Conservation (phyloP, 768 basidiomycete genomes). For the Dioszegia hungarica region DNA sequence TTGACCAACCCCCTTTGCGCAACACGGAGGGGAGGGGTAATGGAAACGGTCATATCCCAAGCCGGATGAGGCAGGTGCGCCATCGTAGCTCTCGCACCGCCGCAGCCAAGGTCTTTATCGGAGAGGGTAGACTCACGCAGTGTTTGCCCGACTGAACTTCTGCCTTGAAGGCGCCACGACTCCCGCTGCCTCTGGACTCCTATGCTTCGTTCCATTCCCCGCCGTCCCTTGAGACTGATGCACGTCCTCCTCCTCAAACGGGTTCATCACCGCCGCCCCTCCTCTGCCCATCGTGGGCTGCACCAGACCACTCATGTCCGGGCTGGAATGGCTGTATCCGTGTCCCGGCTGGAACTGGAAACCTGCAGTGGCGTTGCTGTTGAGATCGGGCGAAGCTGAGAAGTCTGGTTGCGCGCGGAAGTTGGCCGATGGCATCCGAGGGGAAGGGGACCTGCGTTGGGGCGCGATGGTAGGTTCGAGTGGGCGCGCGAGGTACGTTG, state of each 20-base stretch:
- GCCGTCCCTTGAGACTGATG: not conserved
- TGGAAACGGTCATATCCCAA: no score
- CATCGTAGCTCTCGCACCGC: no score
- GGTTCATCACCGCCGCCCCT: conserved; percentile 11
- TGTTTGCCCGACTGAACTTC: conserved; percentile 17
- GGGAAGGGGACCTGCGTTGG: conserved; percentile 5
- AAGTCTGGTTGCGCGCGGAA: not conserved
- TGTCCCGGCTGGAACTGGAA: conserved; percentile 2
- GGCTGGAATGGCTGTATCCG: conserved; percentile 5
- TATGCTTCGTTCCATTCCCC: not conserved
- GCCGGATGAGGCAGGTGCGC: no score
- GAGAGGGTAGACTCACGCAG: conserved; percentile 15
- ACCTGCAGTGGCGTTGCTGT: no score
- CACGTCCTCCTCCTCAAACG: conserved; percentile 27
- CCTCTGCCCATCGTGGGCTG: conserved; percentile 6
- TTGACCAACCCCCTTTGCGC: conserved; percentile 6
- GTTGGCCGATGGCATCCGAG: not conserved
- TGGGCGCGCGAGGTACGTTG: not conserved
- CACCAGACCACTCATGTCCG: conserved; percentile 10
- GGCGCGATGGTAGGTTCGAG: not conserved
- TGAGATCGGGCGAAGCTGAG: not conserved
- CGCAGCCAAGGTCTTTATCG: no score
- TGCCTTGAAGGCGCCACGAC: conserved; percentile 12
- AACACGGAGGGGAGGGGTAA: not conserved
- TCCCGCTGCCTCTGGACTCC: conserved; percentile 5